Evolutionary conservation across 257 asterid genomes (phyloP).

Genomic region (Lithospermum erythrorhizon): DNA sequence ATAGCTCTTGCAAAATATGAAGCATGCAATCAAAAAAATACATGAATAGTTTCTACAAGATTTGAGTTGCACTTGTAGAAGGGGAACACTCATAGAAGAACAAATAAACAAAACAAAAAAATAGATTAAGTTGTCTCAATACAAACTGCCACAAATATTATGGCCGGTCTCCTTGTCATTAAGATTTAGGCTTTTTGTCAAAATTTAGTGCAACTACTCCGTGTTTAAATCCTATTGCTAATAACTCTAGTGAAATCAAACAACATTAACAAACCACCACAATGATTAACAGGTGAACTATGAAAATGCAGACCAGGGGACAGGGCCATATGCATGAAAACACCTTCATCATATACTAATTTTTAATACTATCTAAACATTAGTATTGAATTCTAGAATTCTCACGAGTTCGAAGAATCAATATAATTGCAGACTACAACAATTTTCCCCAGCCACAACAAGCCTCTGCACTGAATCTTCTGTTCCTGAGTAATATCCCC

Average conservation of each 20-base stretch:
- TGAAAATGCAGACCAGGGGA: background rate
- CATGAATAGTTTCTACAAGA: background rate
- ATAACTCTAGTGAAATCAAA: background rate
- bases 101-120: background rate
- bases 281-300: background rate
- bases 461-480: constrained; percentile 92
- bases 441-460: constrained; percentile 95
- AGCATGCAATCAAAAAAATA: background rate
- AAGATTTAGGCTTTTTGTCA: background rate
- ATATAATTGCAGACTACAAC: constrained; percentile 91
- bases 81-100: background rate
- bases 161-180: background rate
- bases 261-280: background rate
- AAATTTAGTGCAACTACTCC: background rate
- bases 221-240: too few species aligned
- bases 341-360: background rate
- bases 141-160: background rate
- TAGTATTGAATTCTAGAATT: background rate
- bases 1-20: background rate
- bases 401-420: constrained; percentile 79
- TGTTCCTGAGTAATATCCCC: constrained; percentile 98
- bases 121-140: background rate
- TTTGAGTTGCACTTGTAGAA: background rate
- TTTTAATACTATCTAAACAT: background rate
- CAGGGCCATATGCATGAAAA: background rate